These are phyloP conservation scores for Oryza punctata DNA, from an alignment of 176 grass and related monocot genomes.

Conservation along the genomic window DNA sequence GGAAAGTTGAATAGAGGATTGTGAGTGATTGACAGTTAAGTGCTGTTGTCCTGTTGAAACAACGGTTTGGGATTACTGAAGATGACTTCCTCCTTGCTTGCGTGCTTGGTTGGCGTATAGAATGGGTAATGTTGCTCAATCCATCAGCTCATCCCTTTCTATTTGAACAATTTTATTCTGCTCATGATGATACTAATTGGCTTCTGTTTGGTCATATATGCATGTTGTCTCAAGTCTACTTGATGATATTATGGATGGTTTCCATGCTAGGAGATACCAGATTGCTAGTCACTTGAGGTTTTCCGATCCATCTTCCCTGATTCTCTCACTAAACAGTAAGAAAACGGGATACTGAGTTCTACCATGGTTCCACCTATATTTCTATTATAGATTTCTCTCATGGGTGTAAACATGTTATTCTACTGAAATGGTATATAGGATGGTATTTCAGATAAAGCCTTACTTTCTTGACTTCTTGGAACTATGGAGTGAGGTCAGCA, in stretches of 20 bases:
- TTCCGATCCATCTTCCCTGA: background rate
- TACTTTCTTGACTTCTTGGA: conserved; percentile 34
- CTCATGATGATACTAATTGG: background rate
- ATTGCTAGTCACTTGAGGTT: conserved; percentile 59
- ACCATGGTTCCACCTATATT: background rate
- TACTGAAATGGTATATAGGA: conserved; percentile 50
- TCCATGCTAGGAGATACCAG: conserved; percentile 53
- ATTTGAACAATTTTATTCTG: too few species aligned
- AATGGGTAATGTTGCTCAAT: conserved; percentile 31
- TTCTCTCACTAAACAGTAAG: too few species aligned
- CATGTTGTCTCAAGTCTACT: conserved; percentile 63
- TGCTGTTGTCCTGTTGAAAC: conserved; percentile 7
- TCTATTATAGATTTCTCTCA: conserved; percentile 44
- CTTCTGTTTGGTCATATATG: background rate
- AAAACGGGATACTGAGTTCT: background rate
- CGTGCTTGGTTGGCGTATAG: conserved; percentile 38
- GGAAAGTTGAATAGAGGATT: conserved; percentile 45
- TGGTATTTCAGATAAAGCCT: conserved; percentile 45
- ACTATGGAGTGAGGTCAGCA: conserved; percentile 36
- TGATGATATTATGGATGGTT: conserved; percentile 65
- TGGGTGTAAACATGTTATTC: conserved; percentile 53
- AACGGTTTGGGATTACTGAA: conserved; percentile 35
- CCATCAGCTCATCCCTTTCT: background rate
- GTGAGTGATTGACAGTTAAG: conserved; percentile 38
- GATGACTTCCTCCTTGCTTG: conserved; percentile 35